Base-by-base conservation (phyloP, 164 flowering plant species). In the Hamamelis virginiana region DNA sequence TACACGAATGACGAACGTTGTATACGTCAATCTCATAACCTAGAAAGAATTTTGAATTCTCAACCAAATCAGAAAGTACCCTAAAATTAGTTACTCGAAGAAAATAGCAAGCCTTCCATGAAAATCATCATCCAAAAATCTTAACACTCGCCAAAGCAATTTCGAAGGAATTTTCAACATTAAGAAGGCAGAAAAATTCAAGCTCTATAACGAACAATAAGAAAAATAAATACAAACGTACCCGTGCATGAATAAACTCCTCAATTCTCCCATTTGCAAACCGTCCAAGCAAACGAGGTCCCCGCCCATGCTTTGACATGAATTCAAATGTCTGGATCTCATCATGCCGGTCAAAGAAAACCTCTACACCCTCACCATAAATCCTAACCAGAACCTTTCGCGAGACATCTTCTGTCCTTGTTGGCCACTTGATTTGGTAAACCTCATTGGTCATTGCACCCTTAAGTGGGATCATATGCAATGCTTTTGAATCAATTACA, bases 381-480 rank as follows among this genome's bases (percentile, higher is more conserved):
- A 92, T 75, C 78, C 96, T 81, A 47, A 92, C 84, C 62, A 92
- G 59, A 66, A 92, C 94, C 75, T 86, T 87, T 22, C 84, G 70
- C 0, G 87, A 75, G 2, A 66, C 61, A 14, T 68, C 59, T 15
- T 69, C 86, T n/a, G 69, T 57, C 38, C 66, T 72, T 15, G 91
- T 75, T 4, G 82, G 82, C 97, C 94, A 92, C 65, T 81, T 85
- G 72, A 90, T 89, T 72, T 90, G 86, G 68, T 77, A 92, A 10
- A 92, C 94, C 79, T 89, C 80, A 69, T 92, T 92, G 23, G 97
- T 90, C 97, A 92, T 87, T n/a, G 97, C 96, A 10, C 96, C 96
- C 67, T 87, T 90, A 1, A 92, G 73, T 28, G 75, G 91, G 52
- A 85, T 71, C 62, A 92, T 85, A 70, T 89, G 81, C 68, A 92